Base-by-base conservation (phyloP, 345 rosid genomes). In the Ceriops tagal region DNA sequence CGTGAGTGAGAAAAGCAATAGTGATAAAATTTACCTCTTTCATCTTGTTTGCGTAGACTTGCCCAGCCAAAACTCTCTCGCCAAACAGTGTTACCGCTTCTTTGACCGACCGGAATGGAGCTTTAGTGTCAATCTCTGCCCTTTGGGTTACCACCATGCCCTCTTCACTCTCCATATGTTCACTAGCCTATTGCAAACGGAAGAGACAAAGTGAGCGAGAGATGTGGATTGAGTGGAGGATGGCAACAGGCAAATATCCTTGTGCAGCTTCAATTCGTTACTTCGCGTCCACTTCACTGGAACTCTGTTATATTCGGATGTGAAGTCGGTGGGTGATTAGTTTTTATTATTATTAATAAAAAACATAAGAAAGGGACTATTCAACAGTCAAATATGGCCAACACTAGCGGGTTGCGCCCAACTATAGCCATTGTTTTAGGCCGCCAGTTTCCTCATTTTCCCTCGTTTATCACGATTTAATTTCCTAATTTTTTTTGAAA, bases 31-130 rank as follows among this genome's bases (percentile, higher is more conserved):
- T 43, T 62, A 76, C 91, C 86, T 77, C 83, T 76, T 81, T 83
- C 78, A 84, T 85, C 84, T 83, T 89, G 77, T 68, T 78, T 67
- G 89, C 71, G 62, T 79, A 88, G 53, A 85, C 74, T 72, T 92
- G 91, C 39, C 77, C 82, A 4, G 88, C 89, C 53, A 89, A 73
- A 71, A 87, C 87, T 76, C 79, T 89, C 67, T 92, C 92, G 0
- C 98, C 96, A 60, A 92, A 90, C 83, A 92, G 67, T 18, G 92
- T 72, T 7, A 92, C 92, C 0, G 97, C 97, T 70, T 92, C 98
- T 76, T 79, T 88, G 30, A 92, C 92, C 2, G 92, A 89, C 63
- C 76, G 83, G 77, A 92, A 92, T 0, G 98, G 96, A 21, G 91
- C 83, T 43, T 73, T 72, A 1, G 92, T 88, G 57, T 92, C 96